Evolutionary conservation across 2,329 filamentous ascomycete species (phyloP), one percentile per base, ranked within the genome.

Genomic region (Curvularia lunata): DNA sequence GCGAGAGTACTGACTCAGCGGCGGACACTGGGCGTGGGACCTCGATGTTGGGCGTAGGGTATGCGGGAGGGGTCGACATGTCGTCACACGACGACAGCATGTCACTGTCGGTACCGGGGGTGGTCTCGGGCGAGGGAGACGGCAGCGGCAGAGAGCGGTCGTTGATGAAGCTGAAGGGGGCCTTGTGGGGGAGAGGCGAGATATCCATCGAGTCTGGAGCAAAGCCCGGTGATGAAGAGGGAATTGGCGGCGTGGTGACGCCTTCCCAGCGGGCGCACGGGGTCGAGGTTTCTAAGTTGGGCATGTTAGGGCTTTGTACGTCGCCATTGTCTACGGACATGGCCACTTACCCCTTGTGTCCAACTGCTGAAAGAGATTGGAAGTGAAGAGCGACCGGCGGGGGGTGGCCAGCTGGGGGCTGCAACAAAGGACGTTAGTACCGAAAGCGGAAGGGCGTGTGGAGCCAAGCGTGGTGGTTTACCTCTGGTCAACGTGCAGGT

Each of bases 401-500:
- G 92, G 92, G 8, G 92, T 96, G 12, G 89, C 89, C 66, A 93
- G 84, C 77, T 91, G 88, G 32, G 92, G 92, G 78, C 92, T 96
- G 77, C 55, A 71, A 71, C 66, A 75, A 69, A 72, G 67, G 72
- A 61, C 65, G 75, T 84, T 67, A 84, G 70, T 57, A 61, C 48
- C 42, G 58, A 34, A 63, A 56, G 43, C 47, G 62, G 58, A 8
- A 59, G 56, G 52, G 48, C 32, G 62, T 62, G 61, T 59, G 81
- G 65, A 70, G 66, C 28, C 34, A 23, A 67, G 63, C 19, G 51
- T 54, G 28, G 28, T 27, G 37, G 32, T 23, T 67, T 83, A 97
- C 94, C 93, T 97, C 73, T 90, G 92, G 78, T 97, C 93, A 76
- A 98, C 91, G 75, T 94, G 91, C 76, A 98, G 96, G 82, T 98